Evolutionary conservation across 2,329 filamentous ascomycete species (phyloP), one percentile per base, ranked within the genome.

Genomic region (Ophiosphaerella narmari): DNA sequence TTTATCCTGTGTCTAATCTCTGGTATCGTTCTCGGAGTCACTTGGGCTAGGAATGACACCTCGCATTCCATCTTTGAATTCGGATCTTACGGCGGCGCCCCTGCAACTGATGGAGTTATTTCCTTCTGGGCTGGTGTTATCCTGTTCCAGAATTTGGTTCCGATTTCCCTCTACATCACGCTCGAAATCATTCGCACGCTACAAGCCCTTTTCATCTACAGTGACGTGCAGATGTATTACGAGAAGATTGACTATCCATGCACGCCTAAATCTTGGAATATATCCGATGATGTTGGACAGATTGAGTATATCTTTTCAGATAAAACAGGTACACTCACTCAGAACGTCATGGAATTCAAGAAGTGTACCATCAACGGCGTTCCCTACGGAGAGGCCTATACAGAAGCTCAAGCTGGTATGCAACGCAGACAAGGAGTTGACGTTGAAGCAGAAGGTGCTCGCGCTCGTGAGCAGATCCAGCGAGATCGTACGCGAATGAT

Each of bases 251-350:
- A 96, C 66, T 92, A 96, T 68, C 91, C 93, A 2, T 99, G 95
- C 70, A 91, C 96, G 9, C 94, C 95, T 5, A 97, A 97, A 69
- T 91, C 92, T 0, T 99, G 94, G 94, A 99, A 97, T 70, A 97
- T 99, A 43, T 97, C 93, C 1, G 94, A 99, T 68, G 95, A 99
- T 65, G 81, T 99, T 39, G 94, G 94, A 11, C 94, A 99, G 75
- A 96, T 99, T 55, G 94, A 97, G 75, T 99, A 97, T 78, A 96
- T 99, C 60, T 99, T 99, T 74, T 97, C 90, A 0, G 90, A 96
- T 79, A 96, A 96, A 76, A 96, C 90, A 0, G 90, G 90, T 50
- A 96, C 90, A 2, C 77, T 96, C 57, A 96, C 90, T 0, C 90
- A 95, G 66, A 96, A 96, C 70, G 89, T 95, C 45, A 96, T 96